These are phyloP conservation scores for Komagataella phaffii DNA, from an alignment of 805 yeast genomes.

Conservation along the genomic window DNA sequence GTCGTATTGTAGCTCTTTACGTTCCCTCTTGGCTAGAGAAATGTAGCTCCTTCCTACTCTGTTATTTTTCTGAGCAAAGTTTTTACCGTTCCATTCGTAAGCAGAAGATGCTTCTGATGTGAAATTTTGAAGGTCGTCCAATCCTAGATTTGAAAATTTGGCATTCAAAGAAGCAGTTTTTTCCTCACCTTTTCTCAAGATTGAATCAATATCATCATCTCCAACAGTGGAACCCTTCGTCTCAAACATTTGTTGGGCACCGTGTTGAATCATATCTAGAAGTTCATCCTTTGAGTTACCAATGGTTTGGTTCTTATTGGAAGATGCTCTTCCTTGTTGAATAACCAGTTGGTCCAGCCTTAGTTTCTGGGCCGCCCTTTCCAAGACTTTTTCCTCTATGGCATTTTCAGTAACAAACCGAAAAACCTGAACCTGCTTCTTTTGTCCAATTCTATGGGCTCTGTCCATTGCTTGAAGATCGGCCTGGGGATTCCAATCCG, in stretches of 20 bases:
- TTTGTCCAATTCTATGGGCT: conserved; percentile 82
- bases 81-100: conserved; percentile 82
- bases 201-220: conserved; percentile 48
- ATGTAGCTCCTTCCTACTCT: conserved; percentile 56
- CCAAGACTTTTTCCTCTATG: conserved; percentile 90
- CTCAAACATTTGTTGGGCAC: conserved; percentile 54
- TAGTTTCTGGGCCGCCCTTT: conserved; percentile 89
- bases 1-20: conserved; percentile 56
- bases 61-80: conserved; percentile 52
- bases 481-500: conserved; percentile 87
- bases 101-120: conserved; percentile 50
- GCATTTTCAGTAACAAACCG: conserved; percentile 93
- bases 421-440: conserved; percentile 84
- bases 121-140: conserved; percentile 69
- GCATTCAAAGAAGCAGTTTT: conserved; percentile 49
- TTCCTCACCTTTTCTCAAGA: conserved; percentile 45
- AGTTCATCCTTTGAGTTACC: conserved; percentile 55
- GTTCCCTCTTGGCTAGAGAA: conserved; percentile 74
- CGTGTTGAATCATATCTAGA: conserved; percentile 71
- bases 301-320: conserved; percentile 18
- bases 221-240: conserved; percentile 13
- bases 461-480: conserved; percentile 85
- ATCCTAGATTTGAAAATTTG: conserved; percentile 53
- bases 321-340: conserved; percentile 58
- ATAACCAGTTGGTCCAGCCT: conserved; percentile 89